Conservation (phyloP, 805 yeast genomes). For the Priceomyces fermenticarens region DNA sequence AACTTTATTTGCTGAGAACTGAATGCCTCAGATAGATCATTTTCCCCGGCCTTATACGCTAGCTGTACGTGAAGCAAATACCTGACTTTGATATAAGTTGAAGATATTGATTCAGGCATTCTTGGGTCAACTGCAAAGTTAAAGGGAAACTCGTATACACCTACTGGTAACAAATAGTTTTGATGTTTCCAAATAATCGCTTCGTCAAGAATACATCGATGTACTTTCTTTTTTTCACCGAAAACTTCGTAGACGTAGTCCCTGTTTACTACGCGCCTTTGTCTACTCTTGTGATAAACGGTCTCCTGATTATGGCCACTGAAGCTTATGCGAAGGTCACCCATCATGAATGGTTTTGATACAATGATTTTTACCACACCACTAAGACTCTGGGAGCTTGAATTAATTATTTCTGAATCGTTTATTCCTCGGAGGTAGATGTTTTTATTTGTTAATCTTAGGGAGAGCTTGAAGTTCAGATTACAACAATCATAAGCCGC, state of each 20-base stretch:
- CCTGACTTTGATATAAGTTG: constrained; percentile 4
- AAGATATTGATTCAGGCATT: constrained; percentile 10
- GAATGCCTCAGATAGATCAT: not conserved
- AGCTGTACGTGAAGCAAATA: constrained; percentile 6
- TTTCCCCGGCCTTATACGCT: constrained; percentile 1
- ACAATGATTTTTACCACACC: constrained; percentile 7
- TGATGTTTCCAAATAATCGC: constrained; percentile 1
- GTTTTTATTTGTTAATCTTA: constrained; percentile 6
- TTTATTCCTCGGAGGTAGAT: constrained; percentile 11
- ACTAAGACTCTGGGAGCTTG: constrained; percentile 7
- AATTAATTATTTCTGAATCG: constrained; percentile 3
- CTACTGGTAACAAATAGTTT: constrained; percentile 3
- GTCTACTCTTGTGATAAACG: constrained; percentile 1
- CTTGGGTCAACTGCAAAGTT: constrained; percentile 9
- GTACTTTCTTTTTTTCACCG: not conserved
- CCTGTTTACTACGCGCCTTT: not conserved
- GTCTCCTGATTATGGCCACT: constrained; percentile 10
- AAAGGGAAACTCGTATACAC: constrained; percentile 13
- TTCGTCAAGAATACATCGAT: constrained; percentile 1
- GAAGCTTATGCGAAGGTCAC: constrained; percentile 4
- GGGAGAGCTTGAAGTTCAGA: constrained; percentile 5
- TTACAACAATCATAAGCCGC: constrained; percentile 3
- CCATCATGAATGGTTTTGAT: constrained; percentile 3
- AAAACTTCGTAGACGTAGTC: not conserved
- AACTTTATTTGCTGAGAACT: constrained; percentile 3